Conservation (phyloP, 805 yeast genomes). For the Saturnispora kantuleensis region DNA sequence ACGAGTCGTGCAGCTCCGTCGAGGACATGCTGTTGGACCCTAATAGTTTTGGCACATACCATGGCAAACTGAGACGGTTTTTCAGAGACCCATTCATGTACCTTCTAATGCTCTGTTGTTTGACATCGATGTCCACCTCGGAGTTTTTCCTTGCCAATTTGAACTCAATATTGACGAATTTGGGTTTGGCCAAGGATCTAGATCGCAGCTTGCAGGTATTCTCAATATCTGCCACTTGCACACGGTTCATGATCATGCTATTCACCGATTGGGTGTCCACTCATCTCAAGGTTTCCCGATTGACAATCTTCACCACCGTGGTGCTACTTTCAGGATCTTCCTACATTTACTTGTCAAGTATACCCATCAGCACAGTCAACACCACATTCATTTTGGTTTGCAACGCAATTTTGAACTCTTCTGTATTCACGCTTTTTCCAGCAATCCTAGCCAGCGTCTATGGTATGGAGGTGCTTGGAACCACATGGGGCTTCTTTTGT, state of each 20-base stretch:
- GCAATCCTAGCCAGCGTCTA: slow-evolving; percentile 74
- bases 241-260: slow-evolving; percentile 60
- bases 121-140: slow-evolving; percentile 69
- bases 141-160: slow-evolving; percentile 82
- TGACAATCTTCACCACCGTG: slow-evolving; percentile 19
- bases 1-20: slow-evolving; percentile 19
- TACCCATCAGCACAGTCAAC: slow-evolving; percentile 16
- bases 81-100: slow-evolving; percentile 54
- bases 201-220: slow-evolving; percentile 20
- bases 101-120: slow-evolving; percentile 50
- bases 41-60: slow-evolving; percentile 6
- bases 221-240: slow-evolving; percentile 58
- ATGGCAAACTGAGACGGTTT: slow-evolving; percentile 13
- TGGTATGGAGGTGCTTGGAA: slow-evolving; percentile 84
- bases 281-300: slow-evolving; percentile 18
- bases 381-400: slow-evolving; percentile 16
- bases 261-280: slow-evolving; percentile 50
- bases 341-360: slow-evolving; percentile 24
- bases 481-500: slow-evolving; percentile 87
- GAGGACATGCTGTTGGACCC: slow-evolving; percentile 23
- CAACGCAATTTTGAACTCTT: slow-evolving; percentile 46
- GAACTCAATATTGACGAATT: slow-evolving; percentile 35
- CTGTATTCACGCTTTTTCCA: slow-evolving; percentile 78
- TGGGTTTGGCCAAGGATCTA: slow-evolving; percentile 12
- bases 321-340: slow-evolving; percentile 21